A percentile compares a stretch with the other conserved stretches of the same genome.
Evolutionary conservation across 78 protist genomes (phyloP).

Genomic region (Acrasis kona): DNA sequence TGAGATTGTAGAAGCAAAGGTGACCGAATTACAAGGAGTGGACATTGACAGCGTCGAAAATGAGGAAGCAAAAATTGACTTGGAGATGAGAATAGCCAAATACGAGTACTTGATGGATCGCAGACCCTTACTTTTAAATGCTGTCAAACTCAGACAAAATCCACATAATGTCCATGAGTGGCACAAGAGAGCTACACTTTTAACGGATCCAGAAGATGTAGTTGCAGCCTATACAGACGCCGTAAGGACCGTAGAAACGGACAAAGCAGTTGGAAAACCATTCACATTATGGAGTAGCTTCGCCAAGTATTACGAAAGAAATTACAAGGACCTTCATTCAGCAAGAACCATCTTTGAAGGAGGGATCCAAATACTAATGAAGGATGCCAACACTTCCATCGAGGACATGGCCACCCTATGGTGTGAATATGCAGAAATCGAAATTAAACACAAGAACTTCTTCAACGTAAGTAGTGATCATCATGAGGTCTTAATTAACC

Average conservation of each 20-base stretch:
- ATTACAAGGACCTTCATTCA: conserved; percentile 38
- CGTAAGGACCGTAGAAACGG: conserved; percentile 41
- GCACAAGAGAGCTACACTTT: conserved; percentile 78
- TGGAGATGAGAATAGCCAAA: conserved; percentile 60
- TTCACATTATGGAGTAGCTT: conserved; percentile 56
- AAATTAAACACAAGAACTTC: conserved; percentile 52
- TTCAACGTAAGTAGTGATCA: no score
- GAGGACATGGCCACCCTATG: conserved; percentile 84
- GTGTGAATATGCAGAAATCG: conserved; percentile 90
- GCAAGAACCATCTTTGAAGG: conserved; percentile 55
- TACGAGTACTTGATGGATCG: conserved; percentile 67
- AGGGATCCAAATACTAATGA: conserved; percentile 27
- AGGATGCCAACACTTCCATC: no score
- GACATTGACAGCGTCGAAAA: neutral
- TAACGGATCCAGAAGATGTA: conserved; percentile 33
- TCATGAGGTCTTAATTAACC: no score
- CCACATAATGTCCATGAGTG: conserved; percentile 95
- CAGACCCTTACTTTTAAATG: conserved; percentile 62
- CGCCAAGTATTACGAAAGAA: conserved; percentile 46
- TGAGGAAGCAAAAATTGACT: conserved; percentile 48
- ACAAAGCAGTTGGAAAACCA: conserved; percentile 59
- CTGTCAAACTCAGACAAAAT: conserved; percentile 80
- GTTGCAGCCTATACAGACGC: conserved; percentile 58
- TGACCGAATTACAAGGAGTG: conserved; percentile 22
- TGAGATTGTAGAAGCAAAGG: conserved; percentile 39